Evolutionary conservation across 2,329 filamentous ascomycete genomes (phyloP), one percentile per base, ranked within the genome.

Genomic region (Paracoccidioides lutzii): DNA sequence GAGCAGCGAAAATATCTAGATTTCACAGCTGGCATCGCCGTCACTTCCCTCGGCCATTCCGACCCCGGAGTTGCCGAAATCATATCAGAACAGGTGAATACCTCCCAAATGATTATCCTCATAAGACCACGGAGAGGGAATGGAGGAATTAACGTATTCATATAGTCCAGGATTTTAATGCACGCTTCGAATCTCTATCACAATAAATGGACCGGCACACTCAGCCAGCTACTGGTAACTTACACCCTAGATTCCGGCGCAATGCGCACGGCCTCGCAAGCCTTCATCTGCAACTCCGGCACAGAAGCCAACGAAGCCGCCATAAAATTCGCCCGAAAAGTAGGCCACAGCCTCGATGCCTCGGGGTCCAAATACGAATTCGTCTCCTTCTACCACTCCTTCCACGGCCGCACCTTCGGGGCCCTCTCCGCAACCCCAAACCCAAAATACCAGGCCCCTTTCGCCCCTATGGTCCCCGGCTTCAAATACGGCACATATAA

Each of bases 241-340:
- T 84, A 85, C 71, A 98, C 93, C 0, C 72, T 80, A 54, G 82
- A 85, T 64, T 84, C 86, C 0, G 89, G 89, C 43, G 87, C 79
- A 61, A 95, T 97, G 86, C 82, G 86, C 63, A 81, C 85, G 66
- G 89, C 86, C 15, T 77, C 80, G 22, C 81, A 87, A 56, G 89
- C 88, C 2, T 98, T 98, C 68, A 81, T 98, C 61, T 95, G 89
- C 76, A 98, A 98, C 75, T 96, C 90, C 3, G 93, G 93, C 58
- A 88, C 87, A 58, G 93, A 98, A 74, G 93, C 93, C 67, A 98
- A 98, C 71, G 93, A 98, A 75, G 93, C 91, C 0, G 93, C 91
- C 40, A 87, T 98, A 70, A 98, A 98, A 72, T 97, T 98, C 66
- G 87, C 91, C 22, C 82, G 93, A 64, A 98, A 98, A 73, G 84